Base-by-base conservation (phyloP, 495 filamentous ascomycete genomes). In the Wilcoxina mikolae region DNA sequence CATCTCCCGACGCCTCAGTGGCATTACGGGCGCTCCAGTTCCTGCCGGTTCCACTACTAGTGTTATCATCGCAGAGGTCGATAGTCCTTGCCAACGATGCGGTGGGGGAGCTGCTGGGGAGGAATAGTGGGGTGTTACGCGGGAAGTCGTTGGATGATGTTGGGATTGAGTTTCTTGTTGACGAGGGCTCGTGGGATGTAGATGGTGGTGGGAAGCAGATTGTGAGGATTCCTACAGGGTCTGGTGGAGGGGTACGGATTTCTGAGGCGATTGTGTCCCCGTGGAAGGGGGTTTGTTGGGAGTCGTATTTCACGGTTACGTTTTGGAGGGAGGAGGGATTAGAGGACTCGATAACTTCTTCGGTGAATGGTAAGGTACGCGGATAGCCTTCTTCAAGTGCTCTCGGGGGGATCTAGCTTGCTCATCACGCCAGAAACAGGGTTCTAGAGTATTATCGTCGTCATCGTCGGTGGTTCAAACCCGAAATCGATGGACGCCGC, bases 81-180 rank as follows among this genome's bases (percentile, higher is more conserved):
- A 72, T 85, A 1, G 71, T 82, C 3, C 61, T 85, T 17, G 81
- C 81, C 7, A 85, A 85, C 62, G 81, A 84, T 48, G 79, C 82
- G 12, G 81, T 84, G 80, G 77, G 75, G 20, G 70, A 75, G 45
- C 59, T 85, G 53, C 64, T 86, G 33, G 75, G 73, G 31, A 10
- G 20, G 38, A 45, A 3, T 12, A 22, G 23, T 15, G 41, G 35
- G 23, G 26, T 67, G 27, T 69, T 84, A 2, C 68, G 73, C 20
- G 81, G 79, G 7, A 74, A 76, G 55, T 71, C 72, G 0, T 62
- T 84, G 43, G 49, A 49, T n/a, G 55, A 59, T 15, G 33, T 65
- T 4, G 47, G 54, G 0, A 38, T 62, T 18, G 52, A 57, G n/a
- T n/a, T n/a, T n/a, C 35, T 41, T 62, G 9, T 28, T 58, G 7